Evolutionary conservation across 2,329 filamentous ascomycete genomes (phyloP), one percentile per base, ranked within the genome.

Genomic region (Neofusicoccum cordaticola): DNA sequence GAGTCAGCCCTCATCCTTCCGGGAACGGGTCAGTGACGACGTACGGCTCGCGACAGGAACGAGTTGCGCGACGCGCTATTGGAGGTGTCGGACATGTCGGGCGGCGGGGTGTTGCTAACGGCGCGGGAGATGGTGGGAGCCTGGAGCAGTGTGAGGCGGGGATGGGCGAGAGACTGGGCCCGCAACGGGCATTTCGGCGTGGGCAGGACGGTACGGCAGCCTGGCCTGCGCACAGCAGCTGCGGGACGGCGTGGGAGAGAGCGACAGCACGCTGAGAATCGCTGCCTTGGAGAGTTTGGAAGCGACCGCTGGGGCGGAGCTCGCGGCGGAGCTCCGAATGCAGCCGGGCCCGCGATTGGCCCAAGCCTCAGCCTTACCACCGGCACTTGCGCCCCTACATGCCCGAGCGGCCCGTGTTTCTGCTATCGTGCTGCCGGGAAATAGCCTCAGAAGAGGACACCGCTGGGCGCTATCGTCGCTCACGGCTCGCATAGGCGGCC

Each of bases 21-120:
- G 17, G 17, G 8, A 17, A 9, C 4, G 22, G 39, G 11, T 19
- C 7, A n/a, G n/a, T 34, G 22, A 12, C 13, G 13, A 11, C 44
- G 11, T 50, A 62, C 57, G 4, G 57, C 57, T 37, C 57, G 57
- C 34, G 57, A 62, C 6, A 62, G 44, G 27, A 62, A 62, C 44
- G 57, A 62, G 44, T 31, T 50, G 57, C 57, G 57, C 44, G 41
- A 37, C 1, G 53, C 39, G 53, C 39, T 39, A 47, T 45, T 58
- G 41, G 39, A 45, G n/a, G 37, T 15, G 4, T 58, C 53, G 8
- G 53, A 58, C 53, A 58, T 58, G 11, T 9, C n/a, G 19, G 35
- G 37, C 39, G 15, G 37, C 35, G 37, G 12, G 50, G 34, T 53
- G 50, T 31, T 31, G 27, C 27, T 7, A 31, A 31, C 37, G 37